Percentiles rank a stretch among this genome's conserved stretches.
These are phyloP conservation scores for Xylaria scruposa DNA, from an alignment of 495 filamentous ascomycete species.

Conservation along the genomic window DNA sequence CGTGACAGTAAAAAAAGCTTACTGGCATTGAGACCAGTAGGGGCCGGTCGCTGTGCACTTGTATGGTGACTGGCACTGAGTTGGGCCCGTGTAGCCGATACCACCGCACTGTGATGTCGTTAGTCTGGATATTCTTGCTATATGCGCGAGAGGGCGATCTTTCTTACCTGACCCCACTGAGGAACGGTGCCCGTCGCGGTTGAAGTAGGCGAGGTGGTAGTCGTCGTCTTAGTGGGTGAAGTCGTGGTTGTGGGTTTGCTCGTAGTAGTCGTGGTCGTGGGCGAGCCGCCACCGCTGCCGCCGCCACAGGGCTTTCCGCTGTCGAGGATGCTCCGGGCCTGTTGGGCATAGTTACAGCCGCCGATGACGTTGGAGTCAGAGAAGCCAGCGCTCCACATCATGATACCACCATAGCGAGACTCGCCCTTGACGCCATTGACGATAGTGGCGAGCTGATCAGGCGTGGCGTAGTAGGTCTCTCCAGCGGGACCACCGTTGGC, in stretches of 20 bases:
- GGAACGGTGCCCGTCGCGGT: conserved; percentile 24
- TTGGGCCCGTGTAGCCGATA: conserved; percentile 40
- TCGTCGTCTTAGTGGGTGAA: background rate
- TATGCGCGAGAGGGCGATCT: background rate
- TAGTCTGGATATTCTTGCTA: background rate
- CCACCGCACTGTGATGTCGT: conserved; percentile 37
- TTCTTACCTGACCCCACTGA: conserved; percentile 36
- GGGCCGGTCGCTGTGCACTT: conserved; percentile 25
- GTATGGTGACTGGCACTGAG: conserved; percentile 37
- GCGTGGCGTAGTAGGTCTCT: conserved; percentile 52
- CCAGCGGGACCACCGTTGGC: conserved; percentile 49
- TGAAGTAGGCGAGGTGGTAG: conserved; percentile 17
- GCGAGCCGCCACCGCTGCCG: background rate
- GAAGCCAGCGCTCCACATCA: conserved; percentile 62
- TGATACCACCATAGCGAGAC: conserved; percentile 56
- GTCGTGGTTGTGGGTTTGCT: background rate
- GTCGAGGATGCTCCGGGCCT: conserved; percentile 41
- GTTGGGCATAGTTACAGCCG: conserved; percentile 52
- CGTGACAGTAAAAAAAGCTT: conserved; percentile 4
- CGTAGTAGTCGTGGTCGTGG: background rate
- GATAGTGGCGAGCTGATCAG: conserved; percentile 44
- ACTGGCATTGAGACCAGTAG: conserved; percentile 33
- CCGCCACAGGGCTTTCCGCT: conserved; percentile 33
- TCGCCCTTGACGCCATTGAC: conserved; percentile 43
- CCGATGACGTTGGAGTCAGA: conserved; percentile 51